These are phyloP conservation scores for Ophidiomyces ophidiicola DNA, from an alignment of 2,329 filamentous ascomycete species.

Conservation along the genomic window DNA sequence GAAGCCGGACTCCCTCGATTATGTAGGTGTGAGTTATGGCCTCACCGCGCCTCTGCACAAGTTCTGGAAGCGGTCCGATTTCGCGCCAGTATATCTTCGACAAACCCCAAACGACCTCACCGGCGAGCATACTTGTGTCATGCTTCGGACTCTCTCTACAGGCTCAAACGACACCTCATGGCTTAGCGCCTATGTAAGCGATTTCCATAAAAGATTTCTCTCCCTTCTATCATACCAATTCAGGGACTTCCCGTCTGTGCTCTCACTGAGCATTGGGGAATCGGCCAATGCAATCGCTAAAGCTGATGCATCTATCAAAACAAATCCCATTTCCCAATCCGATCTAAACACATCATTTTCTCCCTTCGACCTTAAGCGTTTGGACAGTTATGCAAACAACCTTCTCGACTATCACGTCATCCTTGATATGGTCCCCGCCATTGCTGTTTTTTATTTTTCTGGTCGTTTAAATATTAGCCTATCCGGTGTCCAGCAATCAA, in stretches of 20 bases:
- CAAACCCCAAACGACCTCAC: constrained; percentile 95
- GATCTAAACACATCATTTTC: constrained; percentile 69
- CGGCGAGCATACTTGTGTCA: constrained; percentile 94
- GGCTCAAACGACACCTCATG: constrained; percentile 58
- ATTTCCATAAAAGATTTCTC: constrained; percentile 92
- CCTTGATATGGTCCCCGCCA: constrained; percentile 73
- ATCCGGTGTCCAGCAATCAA: constrained; percentile 69
- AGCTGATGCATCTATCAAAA: constrained; percentile 43
- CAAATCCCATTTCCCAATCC: constrained; percentile 52
- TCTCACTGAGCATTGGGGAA: constrained; percentile 78
- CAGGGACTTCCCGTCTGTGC: constrained; percentile 61
- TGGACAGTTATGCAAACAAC: constrained; percentile 92
- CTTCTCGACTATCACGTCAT: constrained; percentile 98
- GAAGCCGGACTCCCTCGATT: constrained; percentile 69
- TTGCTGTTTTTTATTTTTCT: constrained; percentile 75
- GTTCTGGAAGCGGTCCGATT: constrained; percentile 87
- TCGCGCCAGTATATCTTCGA: constrained; percentile 81
- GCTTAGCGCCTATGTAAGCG: constrained; percentile 80
- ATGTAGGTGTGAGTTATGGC: constrained; percentile 90
- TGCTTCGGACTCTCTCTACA: constrained; percentile 65
- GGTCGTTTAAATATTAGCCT: constrained; percentile 64
- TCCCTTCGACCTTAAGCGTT: constrained; percentile 85
- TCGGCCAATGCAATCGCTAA: constrained; percentile 63
- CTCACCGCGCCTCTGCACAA: constrained; percentile 77
- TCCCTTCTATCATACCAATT: constrained; percentile 87